Evolutionary conservation across 306 rosid genomes (phyloP), one percentile per base, ranked within the genome.

Genomic region (Bauhinia variegata): DNA sequence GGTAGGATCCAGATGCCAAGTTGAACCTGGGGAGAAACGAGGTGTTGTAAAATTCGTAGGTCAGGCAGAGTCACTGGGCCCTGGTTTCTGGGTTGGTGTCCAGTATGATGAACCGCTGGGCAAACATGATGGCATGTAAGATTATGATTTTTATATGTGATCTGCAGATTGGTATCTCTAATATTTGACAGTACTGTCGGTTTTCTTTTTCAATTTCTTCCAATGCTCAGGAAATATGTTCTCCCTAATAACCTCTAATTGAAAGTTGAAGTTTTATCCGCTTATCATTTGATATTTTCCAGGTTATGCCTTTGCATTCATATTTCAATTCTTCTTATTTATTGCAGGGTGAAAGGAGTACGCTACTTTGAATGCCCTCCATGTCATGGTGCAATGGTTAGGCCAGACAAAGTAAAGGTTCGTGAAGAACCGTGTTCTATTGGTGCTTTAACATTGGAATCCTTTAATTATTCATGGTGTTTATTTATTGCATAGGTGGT

Each of bases 101-200:
- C 95, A 92, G 63, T 92, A 89, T 60, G 98, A 92, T 80, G 98
- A 92, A 86, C 98, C 98, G 18, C 72, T 89, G 86, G 98, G 98
- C 67, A 92, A 89, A 72, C 90, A 92, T 39, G 98, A 92, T 78
- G 98, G 98, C 92, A 71, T 74, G 98, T 92, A 47, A 50, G 14
- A 32, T 68, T 19, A 18, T 38, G 18, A 1, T 69, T n/a, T 16
- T 51, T 47, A 46, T 43, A 44, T 63, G 33, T 43, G 58, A 53
- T 61, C 44, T 67, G 41, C 36, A 54, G 23, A 23, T 19, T 33
- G 32, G 51, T 39, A 12, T 51, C 7, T 13, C 6, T 15, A 31
- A 58, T 44, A 49, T 18, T 12, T 51, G 18, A 67, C 44, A 46
- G 8, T 13, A 32, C 38, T 17, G 30, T 73, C 53, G 62, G 9